Evolutionary conservation across 306 rosid genomes (phyloP).

Genomic region (Mimosa pudica): DNA sequence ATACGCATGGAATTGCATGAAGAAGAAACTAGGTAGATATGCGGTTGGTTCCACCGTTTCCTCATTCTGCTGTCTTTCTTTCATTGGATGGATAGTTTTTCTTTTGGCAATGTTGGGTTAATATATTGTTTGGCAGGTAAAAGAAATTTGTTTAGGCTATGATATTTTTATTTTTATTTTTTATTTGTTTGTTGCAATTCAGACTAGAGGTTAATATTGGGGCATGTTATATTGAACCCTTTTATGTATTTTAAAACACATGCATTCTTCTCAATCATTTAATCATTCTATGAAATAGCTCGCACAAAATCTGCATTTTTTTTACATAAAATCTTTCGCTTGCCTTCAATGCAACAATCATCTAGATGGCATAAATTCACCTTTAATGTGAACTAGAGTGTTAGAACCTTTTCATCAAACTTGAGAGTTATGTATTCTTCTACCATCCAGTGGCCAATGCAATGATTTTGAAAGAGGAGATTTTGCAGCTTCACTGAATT

Average conservation of each 20-base stretch:
- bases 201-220: not conserved
- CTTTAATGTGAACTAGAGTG: not conserved
- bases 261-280: not conserved
- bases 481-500: not conserved
- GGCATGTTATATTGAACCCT: not conserved
- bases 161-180: too few species aligned
- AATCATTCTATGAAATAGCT: not conserved
- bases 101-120: not conserved
- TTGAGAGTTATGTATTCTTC: not conserved
- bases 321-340: not conserved
- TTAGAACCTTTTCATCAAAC: not conserved
- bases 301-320: not conserved
- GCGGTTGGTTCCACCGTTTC: not conserved
- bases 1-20: not conserved
- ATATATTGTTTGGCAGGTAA: not conserved
- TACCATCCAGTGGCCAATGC: not conserved
- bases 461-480: not conserved
- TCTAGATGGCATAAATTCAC: not conserved
- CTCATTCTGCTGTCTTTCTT: not conserved
- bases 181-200: not conserved
- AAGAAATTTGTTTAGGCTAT: not conserved
- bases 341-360: not conserved
- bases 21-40: not conserved
- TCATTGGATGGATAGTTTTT: too few species aligned
- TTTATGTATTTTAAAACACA: not conserved